These are phyloP conservation scores for Hypoxylon sp. DNA, from an alignment of 2,329 filamentous ascomycete species.

Conservation along the genomic window DNA sequence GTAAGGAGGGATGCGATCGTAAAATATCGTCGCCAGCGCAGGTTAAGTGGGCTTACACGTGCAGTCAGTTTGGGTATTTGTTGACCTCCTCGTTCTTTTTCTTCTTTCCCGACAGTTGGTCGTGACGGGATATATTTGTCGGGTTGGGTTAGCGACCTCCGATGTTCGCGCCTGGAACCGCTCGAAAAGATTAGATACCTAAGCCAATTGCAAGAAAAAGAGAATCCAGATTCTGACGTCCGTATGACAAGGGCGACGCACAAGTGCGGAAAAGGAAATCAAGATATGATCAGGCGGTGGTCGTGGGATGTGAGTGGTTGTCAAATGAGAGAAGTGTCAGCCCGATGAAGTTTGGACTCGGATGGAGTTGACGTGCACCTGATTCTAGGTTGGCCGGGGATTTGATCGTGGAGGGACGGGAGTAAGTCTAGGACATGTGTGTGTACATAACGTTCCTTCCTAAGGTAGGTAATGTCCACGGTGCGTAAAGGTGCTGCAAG, in stretches of 20 bases:
- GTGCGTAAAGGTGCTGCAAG: not conserved
- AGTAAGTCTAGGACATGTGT: no score
- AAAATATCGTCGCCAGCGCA: slow-evolving; percentile 28
- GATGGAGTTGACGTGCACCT: slow-evolving; percentile 9
- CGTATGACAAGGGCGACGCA: slow-evolving; percentile 12
- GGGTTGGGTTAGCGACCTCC: slow-evolving; percentile 3
- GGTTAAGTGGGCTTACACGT: slow-evolving; percentile 20
- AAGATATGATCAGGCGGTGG: slow-evolving; percentile 32
- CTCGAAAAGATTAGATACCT: slow-evolving; percentile 10
- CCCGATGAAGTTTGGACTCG: slow-evolving; percentile 13
- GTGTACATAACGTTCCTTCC: no score
- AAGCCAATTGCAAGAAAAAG: slow-evolving; percentile 21
- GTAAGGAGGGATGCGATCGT: slow-evolving; percentile 7
- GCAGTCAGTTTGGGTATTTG: slow-evolving; percentile 8
- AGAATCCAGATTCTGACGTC: slow-evolving; percentile 14
- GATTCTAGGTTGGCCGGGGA: slow-evolving; percentile 14
- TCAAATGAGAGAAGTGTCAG: slow-evolving; percentile 18
- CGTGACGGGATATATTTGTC: slow-evolving; percentile 16
- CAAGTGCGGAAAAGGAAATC: slow-evolving; percentile 9
- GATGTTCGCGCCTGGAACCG: slow-evolving; percentile 11
- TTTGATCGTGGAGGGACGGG: slow-evolving; percentile 7
- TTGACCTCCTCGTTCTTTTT: slow-evolving; percentile 1
- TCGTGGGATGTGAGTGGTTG: slow-evolving; percentile 20
- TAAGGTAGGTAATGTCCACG: not conserved
- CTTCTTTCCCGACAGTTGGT: slow-evolving; percentile 3